Conservation (phyloP, 139 green algal genomes). For the Edaphochlamys debaryana region DNA sequence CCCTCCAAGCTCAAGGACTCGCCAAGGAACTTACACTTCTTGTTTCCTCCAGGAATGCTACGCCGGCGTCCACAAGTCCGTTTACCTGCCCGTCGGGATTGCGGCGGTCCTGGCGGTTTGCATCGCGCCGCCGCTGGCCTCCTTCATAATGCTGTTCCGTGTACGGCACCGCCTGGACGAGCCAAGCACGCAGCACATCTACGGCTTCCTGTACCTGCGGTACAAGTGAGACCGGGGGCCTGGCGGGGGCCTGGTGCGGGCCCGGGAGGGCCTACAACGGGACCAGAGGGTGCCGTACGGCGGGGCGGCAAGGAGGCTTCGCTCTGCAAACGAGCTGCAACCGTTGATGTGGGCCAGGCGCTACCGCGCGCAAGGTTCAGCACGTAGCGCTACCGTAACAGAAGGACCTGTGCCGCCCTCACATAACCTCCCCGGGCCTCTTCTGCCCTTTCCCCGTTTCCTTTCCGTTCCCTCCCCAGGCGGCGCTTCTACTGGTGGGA, state of each 20-base stretch:
- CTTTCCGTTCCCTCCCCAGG: background rate
- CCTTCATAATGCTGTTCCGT: background rate
- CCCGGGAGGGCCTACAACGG: too few species aligned
- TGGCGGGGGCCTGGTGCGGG: too few species aligned
- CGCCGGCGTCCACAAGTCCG: background rate
- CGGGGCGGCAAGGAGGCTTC: too few species aligned
- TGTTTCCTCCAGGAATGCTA: conserved; percentile 38
- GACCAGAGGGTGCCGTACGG: too few species aligned
- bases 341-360: too few species aligned
- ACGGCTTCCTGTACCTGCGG: conserved; percentile 28
- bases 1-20: too few species aligned
- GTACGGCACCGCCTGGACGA: conserved; percentile 1
- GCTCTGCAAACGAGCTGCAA: too few species aligned
- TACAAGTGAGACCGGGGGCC: conserved; percentile 41
- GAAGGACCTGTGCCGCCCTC: too few species aligned
- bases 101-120: conserved; percentile 2
- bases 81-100: conserved; percentile 21
- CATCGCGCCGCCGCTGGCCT: background rate
- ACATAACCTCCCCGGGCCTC: too few species aligned
- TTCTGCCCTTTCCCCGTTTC: background rate
- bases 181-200: background rate
- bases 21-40: too few species aligned
- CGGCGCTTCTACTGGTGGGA: conserved; percentile 11
- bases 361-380: too few species aligned
- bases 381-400: too few species aligned